Percentiles rank a stretch among this genome's conserved stretches.
phyloP scores from a whole-genome alignment of 108 stramenopile genomes.

The Pseudonitzschia delicatissima region DNA sequence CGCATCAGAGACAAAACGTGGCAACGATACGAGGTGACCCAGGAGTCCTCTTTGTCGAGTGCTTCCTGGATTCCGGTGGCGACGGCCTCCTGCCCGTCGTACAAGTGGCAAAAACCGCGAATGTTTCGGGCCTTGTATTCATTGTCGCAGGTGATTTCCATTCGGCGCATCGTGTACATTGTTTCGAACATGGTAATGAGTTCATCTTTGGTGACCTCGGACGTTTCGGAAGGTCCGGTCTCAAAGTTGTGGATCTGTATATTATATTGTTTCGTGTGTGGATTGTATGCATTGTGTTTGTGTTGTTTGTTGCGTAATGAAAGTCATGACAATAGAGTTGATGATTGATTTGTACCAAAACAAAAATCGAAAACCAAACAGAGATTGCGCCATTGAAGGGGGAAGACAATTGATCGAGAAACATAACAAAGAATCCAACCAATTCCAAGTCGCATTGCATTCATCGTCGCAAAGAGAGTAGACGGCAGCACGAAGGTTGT shows the following conservation, averaged over 20 bases:
- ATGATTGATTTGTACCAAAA: no score
- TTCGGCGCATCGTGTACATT: conserved; percentile 99
- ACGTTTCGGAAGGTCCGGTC: conserved; percentile 54
- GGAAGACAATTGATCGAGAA: no score
- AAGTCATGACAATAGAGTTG: no score
- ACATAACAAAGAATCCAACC: no score
- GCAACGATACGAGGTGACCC: conserved; percentile 98
- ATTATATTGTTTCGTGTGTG: no score
- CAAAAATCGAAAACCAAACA: no score
- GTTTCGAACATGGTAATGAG: conserved; percentile 87
- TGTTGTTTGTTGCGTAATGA: no score
- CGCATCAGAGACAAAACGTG: conserved; percentile 93
- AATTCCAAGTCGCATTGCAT: no score
- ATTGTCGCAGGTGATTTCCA: conserved; percentile 99
- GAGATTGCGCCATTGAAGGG: no score
- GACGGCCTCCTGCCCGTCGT: conserved; percentile 99
- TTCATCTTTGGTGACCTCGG: conserved; percentile 90
- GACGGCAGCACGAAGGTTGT: no score
- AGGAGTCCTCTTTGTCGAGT: conserved; percentile 84
- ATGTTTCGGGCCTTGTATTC: conserved; percentile 98
- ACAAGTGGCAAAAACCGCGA: conserved; percentile 99
- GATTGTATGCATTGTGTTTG: no score
- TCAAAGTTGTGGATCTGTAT: conserved; percentile 76
- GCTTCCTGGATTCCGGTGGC: conserved; percentile 94
- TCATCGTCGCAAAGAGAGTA: no score